phyloP scores from a whole-genome alignment of 164 flowering plant species.

The Nymphaea colorata region DNA sequence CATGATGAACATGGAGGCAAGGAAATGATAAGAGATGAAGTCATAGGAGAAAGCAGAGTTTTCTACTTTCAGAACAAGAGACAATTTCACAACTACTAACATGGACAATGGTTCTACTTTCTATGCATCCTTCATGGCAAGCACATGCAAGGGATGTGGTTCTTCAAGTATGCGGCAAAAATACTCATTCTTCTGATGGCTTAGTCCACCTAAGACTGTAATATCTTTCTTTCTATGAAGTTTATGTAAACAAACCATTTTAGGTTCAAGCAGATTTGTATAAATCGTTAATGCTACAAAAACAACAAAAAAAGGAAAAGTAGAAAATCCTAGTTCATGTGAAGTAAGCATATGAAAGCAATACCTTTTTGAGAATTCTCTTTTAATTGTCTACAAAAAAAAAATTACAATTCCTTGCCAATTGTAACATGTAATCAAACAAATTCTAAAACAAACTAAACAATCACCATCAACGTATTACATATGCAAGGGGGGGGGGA shows the following conservation, averaged over 20 bases:
- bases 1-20: constrained; percentile 1
- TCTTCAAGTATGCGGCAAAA: constrained; percentile 6
- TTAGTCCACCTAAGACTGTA: constrained; percentile 5
- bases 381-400: too few relatives aligned
- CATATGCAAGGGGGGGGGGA: too few relatives aligned
- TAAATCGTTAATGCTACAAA: too few relatives aligned
- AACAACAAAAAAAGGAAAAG: too few relatives aligned
- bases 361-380: too few relatives aligned
- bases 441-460: too few relatives aligned
- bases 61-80: constrained; percentile 14
- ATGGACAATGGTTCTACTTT: constrained; percentile 8
- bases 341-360: too few relatives aligned
- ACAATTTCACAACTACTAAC: constrained; percentile 6
- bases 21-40: constrained; percentile 7
- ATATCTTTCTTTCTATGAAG: background rate
- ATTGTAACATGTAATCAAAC: too few relatives aligned
- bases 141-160: constrained; percentile 9
- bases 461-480: too few relatives aligned
- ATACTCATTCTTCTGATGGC: constrained; percentile 1
- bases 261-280: too few relatives aligned
- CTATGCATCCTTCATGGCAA: constrained; percentile 12
- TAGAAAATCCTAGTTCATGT: too few relatives aligned
- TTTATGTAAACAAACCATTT: background rate
- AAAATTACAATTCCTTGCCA: too few relatives aligned
- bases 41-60: constrained; percentile 9